These are phyloP conservation scores for Zoysia pacifica DNA, from an alignment of 176 grass and related monocot genomes.

Conservation along the genomic window DNA sequence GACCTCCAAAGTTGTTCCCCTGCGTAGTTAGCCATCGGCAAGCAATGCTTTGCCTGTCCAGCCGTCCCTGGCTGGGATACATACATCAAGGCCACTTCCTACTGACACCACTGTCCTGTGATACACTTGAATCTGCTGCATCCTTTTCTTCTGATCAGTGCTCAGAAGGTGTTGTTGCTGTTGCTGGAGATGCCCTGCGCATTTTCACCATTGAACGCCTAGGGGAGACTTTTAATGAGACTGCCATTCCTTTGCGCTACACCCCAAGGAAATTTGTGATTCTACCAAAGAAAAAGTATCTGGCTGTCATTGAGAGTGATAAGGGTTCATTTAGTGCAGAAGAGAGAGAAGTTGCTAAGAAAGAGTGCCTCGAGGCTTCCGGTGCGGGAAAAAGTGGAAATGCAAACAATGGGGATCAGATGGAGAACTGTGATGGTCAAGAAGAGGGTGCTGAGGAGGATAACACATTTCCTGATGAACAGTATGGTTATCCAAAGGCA, in stretches of 20 bases:
- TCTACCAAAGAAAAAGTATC: conserved; percentile 78
- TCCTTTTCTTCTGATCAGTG: conserved; percentile 98
- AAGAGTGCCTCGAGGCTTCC: conserved; percentile 79
- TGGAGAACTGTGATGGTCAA: conserved; percentile 86
- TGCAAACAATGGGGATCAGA: conserved; percentile 58
- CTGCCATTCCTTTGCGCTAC: conserved; percentile 81
- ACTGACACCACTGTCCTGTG: conserved; percentile 88
- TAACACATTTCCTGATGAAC: conserved; percentile 87
- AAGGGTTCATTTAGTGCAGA: conserved; percentile 87
- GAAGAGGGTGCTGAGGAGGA: conserved; percentile 57
- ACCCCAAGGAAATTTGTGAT: conserved; percentile 96
- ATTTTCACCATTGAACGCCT: conserved; percentile 92
- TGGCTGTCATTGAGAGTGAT: conserved; percentile 94
- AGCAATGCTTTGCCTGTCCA: conserved; percentile 97
- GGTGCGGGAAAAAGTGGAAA: conserved; percentile 75
- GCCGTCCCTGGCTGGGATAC: conserved; percentile 92
- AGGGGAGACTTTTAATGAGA: conserved; percentile 97
- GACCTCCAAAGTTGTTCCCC: conserved; percentile 89
- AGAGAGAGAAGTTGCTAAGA: conserved; percentile 86
- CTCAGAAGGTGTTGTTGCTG: conserved; percentile 94
- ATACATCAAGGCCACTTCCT: conserved; percentile 99
- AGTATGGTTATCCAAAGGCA: conserved; percentile 93
- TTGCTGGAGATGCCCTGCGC: conserved; percentile 86
- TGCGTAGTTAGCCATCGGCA: conserved; percentile 76
- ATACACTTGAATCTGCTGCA: conserved; percentile 92